These are phyloP conservation scores for Hansenula lynferdii DNA, from an alignment of 1,139 yeast genomes.

Conservation along the genomic window DNA sequence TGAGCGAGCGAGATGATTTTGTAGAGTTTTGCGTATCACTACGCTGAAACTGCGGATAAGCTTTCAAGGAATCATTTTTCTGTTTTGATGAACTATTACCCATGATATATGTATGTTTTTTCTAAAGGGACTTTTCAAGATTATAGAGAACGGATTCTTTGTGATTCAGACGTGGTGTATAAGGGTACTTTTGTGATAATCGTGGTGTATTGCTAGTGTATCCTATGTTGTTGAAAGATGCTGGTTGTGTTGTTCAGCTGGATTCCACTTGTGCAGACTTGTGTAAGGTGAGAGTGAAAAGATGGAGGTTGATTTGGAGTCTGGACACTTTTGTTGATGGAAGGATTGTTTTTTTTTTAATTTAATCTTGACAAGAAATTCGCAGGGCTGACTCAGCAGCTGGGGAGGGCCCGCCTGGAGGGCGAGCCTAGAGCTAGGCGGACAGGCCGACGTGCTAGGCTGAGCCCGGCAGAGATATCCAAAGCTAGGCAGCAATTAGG, in stretches of 20 bases:
- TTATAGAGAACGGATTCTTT: neutral
- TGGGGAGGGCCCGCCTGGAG: too few species aligned
- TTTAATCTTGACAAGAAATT: neutral
- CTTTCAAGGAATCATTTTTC: slow-evolving; percentile 21
- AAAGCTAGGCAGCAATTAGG: too few species aligned
- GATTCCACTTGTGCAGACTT: neutral
- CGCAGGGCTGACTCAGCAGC: neutral
- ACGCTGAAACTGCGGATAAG: slow-evolving; percentile 43
- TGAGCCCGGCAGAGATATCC: too few species aligned
- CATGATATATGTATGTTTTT: slow-evolving; percentile 10
- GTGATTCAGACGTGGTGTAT: too few species aligned
- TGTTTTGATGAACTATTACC: slow-evolving; percentile 24
- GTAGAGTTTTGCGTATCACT: slow-evolving; percentile 51
- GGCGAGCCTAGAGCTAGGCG: neutral
- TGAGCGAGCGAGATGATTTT: slow-evolving; percentile 44
- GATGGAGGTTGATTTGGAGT: too few species aligned
- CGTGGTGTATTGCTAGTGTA: too few species aligned
- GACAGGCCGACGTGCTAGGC: too few species aligned
- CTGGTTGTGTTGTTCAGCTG: neutral
- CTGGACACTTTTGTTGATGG: neutral
- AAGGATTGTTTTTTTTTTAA: neutral
- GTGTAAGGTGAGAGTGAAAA: neutral
- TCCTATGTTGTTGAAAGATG: too few species aligned
- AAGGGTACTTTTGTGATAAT: too few species aligned
- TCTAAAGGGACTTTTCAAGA: neutral